These are phyloP conservation scores for Perilla frutescens DNA, from an alignment of 257 asterid species.

Conservation along the genomic window DNA sequence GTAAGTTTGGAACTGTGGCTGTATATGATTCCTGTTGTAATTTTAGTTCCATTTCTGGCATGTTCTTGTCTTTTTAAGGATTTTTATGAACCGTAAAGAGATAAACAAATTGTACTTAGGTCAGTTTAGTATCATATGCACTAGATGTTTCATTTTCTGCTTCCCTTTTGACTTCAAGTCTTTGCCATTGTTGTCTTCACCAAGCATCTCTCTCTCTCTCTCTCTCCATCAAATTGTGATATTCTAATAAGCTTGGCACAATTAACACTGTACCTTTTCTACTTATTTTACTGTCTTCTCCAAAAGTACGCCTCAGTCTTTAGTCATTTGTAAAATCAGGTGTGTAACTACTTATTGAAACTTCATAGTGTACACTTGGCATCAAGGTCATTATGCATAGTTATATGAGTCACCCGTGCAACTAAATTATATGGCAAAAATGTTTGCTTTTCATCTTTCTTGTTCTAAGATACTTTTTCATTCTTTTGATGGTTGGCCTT, in stretches of 20 bases:
- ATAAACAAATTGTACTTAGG: conserved; percentile 14
- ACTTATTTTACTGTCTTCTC: not conserved
- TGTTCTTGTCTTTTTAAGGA: conserved; percentile 1
- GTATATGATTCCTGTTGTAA: conserved; percentile 14
- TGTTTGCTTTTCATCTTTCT: no score
- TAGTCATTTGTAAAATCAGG: not conserved
- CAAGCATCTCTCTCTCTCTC: not conserved
- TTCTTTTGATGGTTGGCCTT: no score
- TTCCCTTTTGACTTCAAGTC: not conserved
- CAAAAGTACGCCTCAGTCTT: not conserved
- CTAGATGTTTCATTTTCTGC: not conserved
- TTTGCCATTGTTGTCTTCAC: not conserved
- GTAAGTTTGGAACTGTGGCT: conserved; percentile 53
- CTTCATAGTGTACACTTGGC: not conserved
- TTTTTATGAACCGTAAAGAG: not conserved
- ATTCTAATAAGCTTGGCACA: not conserved
- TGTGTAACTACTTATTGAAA: not conserved
- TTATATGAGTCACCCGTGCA: not conserved
- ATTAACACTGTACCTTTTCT: not conserved
- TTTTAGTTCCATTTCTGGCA: conserved; percentile 6
- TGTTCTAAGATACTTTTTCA: no score
- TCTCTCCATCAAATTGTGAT: not conserved
- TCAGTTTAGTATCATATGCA: not conserved
- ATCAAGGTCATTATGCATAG: not conserved
- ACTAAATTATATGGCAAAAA: not conserved